phyloP scores from a whole-genome alignment of 805 yeast species.

The Metschnikowia matae region DNA sequence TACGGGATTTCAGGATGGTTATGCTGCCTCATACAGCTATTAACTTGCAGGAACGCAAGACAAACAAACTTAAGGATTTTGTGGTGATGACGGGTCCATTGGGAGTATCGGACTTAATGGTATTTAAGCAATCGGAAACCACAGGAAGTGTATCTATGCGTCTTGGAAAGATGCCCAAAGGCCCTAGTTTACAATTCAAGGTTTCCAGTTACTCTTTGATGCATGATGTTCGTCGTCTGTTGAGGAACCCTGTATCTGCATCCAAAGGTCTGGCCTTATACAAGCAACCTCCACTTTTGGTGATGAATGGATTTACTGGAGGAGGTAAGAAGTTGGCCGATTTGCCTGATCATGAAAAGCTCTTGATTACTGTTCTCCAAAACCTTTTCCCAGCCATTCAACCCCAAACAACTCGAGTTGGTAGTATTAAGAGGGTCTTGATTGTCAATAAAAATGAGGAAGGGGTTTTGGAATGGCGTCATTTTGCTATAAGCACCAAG shows the following conservation, averaged over 20 bases:
- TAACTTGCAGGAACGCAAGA: constrained; percentile 77
- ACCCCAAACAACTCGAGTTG: constrained; percentile 74
- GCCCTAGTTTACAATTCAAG: constrained; percentile 87
- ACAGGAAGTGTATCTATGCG: constrained; percentile 80
- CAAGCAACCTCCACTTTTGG: constrained; percentile 80
- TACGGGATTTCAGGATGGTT: constrained; percentile 77
- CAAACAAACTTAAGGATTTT: constrained; percentile 85
- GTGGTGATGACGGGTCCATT: constrained; percentile 99
- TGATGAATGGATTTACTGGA: constrained; percentile 78
- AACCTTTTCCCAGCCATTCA: constrained; percentile 93
- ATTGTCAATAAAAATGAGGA: constrained; percentile 74
- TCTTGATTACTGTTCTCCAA: constrained; percentile 86
- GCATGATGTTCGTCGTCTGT: constrained; percentile 69
- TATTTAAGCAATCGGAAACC: constrained; percentile 76
- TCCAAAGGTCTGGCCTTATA: constrained; percentile 62
- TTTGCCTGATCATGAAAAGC: constrained; percentile 68
- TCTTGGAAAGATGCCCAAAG: constrained; percentile 83
- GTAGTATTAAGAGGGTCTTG: constrained; percentile 76
- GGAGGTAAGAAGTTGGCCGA: constrained; percentile 48
- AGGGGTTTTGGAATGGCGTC: constrained; percentile 79
- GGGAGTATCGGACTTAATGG: constrained; percentile 83
- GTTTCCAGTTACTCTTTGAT: constrained; percentile 73
- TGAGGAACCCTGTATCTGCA: constrained; percentile 75
- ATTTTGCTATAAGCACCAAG: constrained; percentile 83
- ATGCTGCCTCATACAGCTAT: constrained; percentile 98